Evolutionary conservation across 164 flowering plant species (phyloP), one percentile per base, ranked within the genome.

Genomic region (Aristolochia fimbriata): DNA sequence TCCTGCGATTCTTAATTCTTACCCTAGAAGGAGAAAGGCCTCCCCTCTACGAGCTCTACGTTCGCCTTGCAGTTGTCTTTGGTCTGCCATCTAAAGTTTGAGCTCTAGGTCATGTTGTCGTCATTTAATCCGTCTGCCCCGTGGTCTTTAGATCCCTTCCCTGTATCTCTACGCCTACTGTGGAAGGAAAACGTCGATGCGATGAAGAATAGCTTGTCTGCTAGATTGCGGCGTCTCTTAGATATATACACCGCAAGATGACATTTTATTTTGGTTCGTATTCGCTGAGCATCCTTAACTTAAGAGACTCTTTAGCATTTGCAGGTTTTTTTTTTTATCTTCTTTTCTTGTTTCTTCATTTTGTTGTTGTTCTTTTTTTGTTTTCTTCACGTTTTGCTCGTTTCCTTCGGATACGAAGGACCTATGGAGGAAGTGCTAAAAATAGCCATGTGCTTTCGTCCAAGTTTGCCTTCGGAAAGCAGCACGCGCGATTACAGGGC

Each of bases 401-500:
- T 24, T 14, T 13, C 27, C 31, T 27, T 52, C 11, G 31, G 0
- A 23, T 10, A 16, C 23, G 56, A 52, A 52, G 56, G 56, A 52
- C 56, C 56, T 52, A 52, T 52, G 56, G 56, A 27, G 30, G 22
- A 22, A 52, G 56, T 15, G 56, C 30, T 24, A n/a, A 16, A 11
- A 51, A n/a, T 9, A 51, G 55, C 43, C 1, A 15, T 52, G 56
- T 16, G 56, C 56, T 52, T 52, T 22, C 30, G 13, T 14, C 56
- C 56, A 52, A 52, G 56, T 52, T 52, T 52, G 30, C 56, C 56
- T 52, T 52, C 56, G 2, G 30, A 52, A 27, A 52, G 16, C 4
- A 22, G 15, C 15, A 12, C 30, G 9, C 15, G 14, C 9, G 56
- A 23, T 10, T 52, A 13, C 43, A 37, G 10, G 10, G 10, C 43